Evolutionary conservation across 2,329 filamentous ascomycete genomes (phyloP).

Genomic region (Ophiosphaerella narmari): DNA sequence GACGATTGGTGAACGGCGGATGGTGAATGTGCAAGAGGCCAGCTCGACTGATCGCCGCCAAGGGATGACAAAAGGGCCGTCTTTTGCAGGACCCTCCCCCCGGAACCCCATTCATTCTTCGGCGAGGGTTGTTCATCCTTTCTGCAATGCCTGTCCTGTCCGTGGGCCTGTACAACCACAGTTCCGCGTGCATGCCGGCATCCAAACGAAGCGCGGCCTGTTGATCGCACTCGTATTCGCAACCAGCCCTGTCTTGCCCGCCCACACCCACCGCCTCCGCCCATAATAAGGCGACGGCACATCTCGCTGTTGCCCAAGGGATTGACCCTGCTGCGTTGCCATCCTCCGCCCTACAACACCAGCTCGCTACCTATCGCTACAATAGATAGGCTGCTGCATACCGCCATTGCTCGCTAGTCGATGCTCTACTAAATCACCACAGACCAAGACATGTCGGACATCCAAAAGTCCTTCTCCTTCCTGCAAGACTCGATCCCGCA

Average conservation of each 20-base stretch:
- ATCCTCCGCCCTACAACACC: conserved; percentile 3
- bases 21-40: not conserved
- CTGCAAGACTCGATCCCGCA: conserved; percentile 45
- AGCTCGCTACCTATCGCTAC: not conserved
- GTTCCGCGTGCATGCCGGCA: conserved; percentile 29
- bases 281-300: conserved; percentile 32
- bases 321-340: not conserved
- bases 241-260: conserved; percentile 28
- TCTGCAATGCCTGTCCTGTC: conserved; percentile 27
- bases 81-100: conserved; percentile 20
- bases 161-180: conserved; percentile 28
- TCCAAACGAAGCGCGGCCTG: conserved; percentile 26
- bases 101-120: conserved; percentile 22
- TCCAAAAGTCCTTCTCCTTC: conserved; percentile 44
- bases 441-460: conserved; percentile 40
- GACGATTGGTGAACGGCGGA: no score
- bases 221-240: conserved; percentile 33
- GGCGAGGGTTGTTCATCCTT: not conserved
- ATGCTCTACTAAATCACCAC: conserved; percentile 8
- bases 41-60: conserved; percentile 21
- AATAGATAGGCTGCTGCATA: not conserved
- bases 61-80: conserved; percentile 18
- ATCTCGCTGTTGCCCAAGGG: conserved; percentile 1
- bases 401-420: conserved; percentile 18
- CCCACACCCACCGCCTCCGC: conserved; percentile 9